These are phyloP conservation scores for Scheffersomyces spartinae DNA, from an alignment of 805 yeast genomes.

Conservation along the genomic window DNA sequence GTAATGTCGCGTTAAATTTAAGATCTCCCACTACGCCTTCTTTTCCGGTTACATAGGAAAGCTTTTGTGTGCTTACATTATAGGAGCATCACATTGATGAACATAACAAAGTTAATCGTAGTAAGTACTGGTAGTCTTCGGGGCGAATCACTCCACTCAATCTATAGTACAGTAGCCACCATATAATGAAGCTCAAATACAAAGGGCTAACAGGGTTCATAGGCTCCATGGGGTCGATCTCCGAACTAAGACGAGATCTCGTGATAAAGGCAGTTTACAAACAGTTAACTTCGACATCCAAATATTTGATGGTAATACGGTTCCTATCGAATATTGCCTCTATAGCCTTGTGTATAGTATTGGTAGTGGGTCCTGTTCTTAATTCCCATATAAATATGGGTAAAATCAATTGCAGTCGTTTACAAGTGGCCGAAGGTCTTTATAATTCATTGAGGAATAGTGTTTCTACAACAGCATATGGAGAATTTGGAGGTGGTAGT, in stretches of 20 bases:
- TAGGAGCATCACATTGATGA: no score
- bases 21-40: no score
- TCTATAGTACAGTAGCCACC: conserved; percentile 1
- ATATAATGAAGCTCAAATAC: neutral
- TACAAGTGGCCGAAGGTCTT: conserved; percentile 26
- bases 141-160: no score
- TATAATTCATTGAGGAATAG: conserved; percentile 19
- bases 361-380: conserved; percentile 16
- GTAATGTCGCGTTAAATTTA: conserved; percentile 1
- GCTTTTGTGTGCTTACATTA: no score
- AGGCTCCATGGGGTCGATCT: conserved; percentile 2
- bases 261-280: no score
- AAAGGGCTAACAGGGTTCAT: conserved; percentile 1
- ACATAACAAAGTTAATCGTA: no score
- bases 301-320: neutral
- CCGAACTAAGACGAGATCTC: no score
- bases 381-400: conserved; percentile 12
- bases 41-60: no score
- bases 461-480: conserved; percentile 10
- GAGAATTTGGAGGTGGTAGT: conserved; percentile 2
- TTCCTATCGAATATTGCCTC: conserved; percentile 11
- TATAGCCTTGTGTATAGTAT: conserved; percentile 8
- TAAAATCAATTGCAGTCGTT: conserved; percentile 24
- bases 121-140: no score
- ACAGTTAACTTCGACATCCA: neutral